These are phyloP conservation scores for Clitopilus hobsonii DNA, from an alignment of 768 basidiomycete genomes.

Conservation along the genomic window DNA sequence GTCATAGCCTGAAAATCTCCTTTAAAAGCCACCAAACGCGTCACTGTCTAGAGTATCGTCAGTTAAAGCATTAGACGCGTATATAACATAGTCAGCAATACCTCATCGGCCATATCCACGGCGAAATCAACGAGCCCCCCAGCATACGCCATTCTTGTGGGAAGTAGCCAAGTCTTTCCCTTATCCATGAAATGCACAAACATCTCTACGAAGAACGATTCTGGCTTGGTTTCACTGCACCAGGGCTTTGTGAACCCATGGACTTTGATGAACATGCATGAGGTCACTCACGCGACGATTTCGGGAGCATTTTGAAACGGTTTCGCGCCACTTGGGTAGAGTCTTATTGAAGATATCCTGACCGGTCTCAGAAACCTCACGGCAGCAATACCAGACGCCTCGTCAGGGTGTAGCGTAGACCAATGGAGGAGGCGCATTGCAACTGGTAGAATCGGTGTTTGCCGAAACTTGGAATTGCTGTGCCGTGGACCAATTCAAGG, in stretches of 20 bases:
- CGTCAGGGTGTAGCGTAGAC: slow-evolving; percentile 58
- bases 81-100: slow-evolving; percentile 21
- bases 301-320: slow-evolving; percentile 62
- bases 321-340: slow-evolving; percentile 62
- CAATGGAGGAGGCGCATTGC: slow-evolving; percentile 59
- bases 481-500: slow-evolving; percentile 2
- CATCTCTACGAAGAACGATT: slow-evolving; percentile 68
- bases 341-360: slow-evolving; percentile 58
- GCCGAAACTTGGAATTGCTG: neutral
- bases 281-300: slow-evolving; percentile 50
- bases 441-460: neutral
- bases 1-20: slow-evolving; percentile 68
- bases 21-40: slow-evolving; percentile 76
- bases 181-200: slow-evolving; percentile 57
- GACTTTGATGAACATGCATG: neutral
- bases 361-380: slow-evolving; percentile 68
- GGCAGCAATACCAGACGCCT: slow-evolving; percentile 56
- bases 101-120: slow-evolving; percentile 70
- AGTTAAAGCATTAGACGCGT: neutral
- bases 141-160: slow-evolving; percentile 66
- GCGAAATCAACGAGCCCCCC: slow-evolving; percentile 63
- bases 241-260: slow-evolving; percentile 8
- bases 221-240: slow-evolving; percentile 62
- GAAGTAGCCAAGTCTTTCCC: slow-evolving; percentile 65
- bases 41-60: slow-evolving; percentile 46